Evolutionary conservation across 2,329 filamentous ascomycete genomes (phyloP).

Genomic region (Pyrenochaeta sp.): DNA sequence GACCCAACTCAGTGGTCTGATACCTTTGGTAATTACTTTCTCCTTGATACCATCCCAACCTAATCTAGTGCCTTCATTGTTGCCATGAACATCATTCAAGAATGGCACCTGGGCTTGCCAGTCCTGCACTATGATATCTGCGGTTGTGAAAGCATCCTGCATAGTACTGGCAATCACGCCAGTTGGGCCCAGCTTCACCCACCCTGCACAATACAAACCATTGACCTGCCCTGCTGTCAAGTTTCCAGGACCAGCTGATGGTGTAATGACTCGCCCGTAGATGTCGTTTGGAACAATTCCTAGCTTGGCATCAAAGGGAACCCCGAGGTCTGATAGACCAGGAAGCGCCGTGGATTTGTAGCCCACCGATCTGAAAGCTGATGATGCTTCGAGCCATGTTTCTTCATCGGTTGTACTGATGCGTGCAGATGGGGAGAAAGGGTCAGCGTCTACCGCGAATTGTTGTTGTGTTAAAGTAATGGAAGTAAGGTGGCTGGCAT

Average conservation of each 20-base stretch:
- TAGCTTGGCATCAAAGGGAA: conserved; percentile 76
- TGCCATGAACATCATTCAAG: conserved; percentile 51
- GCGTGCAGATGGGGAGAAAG: conserved; percentile 61
- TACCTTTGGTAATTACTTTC: conserved; percentile 63
- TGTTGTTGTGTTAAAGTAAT: conserved; percentile 70
- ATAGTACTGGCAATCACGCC: conserved; percentile 97
- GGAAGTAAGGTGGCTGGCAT: conserved; percentile 62
- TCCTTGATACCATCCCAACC: conserved; percentile 81
- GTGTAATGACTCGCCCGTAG: conserved; percentile 71
- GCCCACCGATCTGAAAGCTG: conserved; percentile 93
- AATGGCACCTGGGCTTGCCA: conserved; percentile 64
- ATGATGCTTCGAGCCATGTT: conserved; percentile 67
- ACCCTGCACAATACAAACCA: conserved; percentile 91
- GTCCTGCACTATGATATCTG: conserved; percentile 82
- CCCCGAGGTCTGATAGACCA: conserved; percentile 75
- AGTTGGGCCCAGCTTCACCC: conserved; percentile 94
- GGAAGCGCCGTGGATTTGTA: conserved; percentile 83
- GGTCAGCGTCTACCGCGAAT: conserved; percentile 47
- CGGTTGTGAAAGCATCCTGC: conserved; percentile 91
- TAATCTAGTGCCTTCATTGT: conserved; percentile 49
- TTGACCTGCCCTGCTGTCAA: conserved; percentile 62
- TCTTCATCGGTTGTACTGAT: conserved; percentile 52
- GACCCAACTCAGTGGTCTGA: conserved; percentile 76
- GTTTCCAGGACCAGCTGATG: conserved; percentile 44
- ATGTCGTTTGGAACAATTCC: conserved; percentile 87